A percentile compares a stretch with the other conserved stretches of the same genome.
These are phyloP conservation scores for Gracilaria domingensis DNA, from an alignment of 23 red algal genomes.

Conservation along the genomic window DNA sequence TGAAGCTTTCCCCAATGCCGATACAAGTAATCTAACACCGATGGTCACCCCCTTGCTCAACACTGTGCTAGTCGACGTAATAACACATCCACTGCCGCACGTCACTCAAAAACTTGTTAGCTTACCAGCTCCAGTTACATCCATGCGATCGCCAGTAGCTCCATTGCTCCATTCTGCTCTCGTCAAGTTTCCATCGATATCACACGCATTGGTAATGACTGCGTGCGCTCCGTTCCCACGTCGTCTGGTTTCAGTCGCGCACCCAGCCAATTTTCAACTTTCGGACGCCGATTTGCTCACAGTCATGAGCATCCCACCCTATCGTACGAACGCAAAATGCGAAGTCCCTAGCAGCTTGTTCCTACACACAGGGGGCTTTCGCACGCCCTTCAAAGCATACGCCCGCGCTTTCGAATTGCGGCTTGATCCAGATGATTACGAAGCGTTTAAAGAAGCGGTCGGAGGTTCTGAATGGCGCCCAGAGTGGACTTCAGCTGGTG, in stretches of 20 bases:
- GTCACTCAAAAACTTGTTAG: conserved; percentile 25
- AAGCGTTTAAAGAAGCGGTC: conserved; percentile 49
- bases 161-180: conserved; percentile 31
- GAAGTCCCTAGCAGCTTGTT: conserved; percentile 24
- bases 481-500: conserved; percentile 49
- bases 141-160: conserved; percentile 25
- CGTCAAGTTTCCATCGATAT: not conserved
- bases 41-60: conserved; percentile 5
- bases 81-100: conserved; percentile 67
- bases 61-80: conserved; percentile 22
- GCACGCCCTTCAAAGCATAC: not conserved
- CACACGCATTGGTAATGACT: conserved; percentile 62
- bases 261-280: conserved; percentile 27
- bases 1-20: conserved; percentile 14
- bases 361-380: conserved; percentile 41
- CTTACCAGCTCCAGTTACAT: conserved; percentile 31
- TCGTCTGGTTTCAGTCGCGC: conserved; percentile 24
- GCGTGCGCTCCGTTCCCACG: conserved; percentile 62
- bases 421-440: conserved; percentile 57
- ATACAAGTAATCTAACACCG: conserved; percentile 25
- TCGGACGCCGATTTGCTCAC: conserved; percentile 42
- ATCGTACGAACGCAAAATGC: not conserved
- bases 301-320: conserved; percentile 32
- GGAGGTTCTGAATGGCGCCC: conserved; percentile 62
- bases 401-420: conserved; percentile 43